Base-by-base conservation (phyloP, 108 stramenopile species). In the Conticribra guillardii region DNA sequence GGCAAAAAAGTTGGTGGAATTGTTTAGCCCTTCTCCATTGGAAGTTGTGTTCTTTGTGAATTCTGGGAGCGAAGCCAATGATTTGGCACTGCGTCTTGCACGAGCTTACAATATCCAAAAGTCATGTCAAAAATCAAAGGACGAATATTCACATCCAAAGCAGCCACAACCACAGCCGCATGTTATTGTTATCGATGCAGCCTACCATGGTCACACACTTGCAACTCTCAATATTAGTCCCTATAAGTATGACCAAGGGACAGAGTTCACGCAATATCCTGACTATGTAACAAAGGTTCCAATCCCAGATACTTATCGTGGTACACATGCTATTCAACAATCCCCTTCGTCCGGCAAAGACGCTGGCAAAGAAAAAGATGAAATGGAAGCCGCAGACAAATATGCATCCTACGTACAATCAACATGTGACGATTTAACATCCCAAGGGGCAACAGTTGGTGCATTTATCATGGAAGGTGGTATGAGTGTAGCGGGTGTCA, bases 21-120 rank as follows among this genome's bases (percentile, higher is more conserved):
- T 80, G 0, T 58, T 94, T 3, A 41, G 37, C 37, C 91, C 96
- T 11, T 71, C 79, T 37, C 71, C 85, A n/a, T 76, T 93, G 49
- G 70, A 85, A 54, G 71, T 80, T 14, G 94, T 97, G 5, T 96
- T 93, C 54, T 92, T 98, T 68, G 97, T 97, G 51, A 97, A 97
- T 73, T 90, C 89, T 28, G 98, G 98, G 0, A 92, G 84, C 52
- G 98, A 99, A 81, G 98, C 98, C 17, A 99, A 99, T 79, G 98
- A 99, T 72, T 83, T 99, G 62, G 98, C 98, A 16, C 65, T 99
- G 22, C 92, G 98, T 51, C 73, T 99, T 54, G 96, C 97, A 15
- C 74, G 92, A n/a, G 90, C 89, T 9, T 71, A 77, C 34, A 84
- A 78, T 31, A 60, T 24, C 29, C 46, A 69, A 48, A 51, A 60